These are phyloP conservation scores for Aspergillus clavatus DNA, from an alignment of 2,329 filamentous ascomycete species.

Conservation along the genomic window DNA sequence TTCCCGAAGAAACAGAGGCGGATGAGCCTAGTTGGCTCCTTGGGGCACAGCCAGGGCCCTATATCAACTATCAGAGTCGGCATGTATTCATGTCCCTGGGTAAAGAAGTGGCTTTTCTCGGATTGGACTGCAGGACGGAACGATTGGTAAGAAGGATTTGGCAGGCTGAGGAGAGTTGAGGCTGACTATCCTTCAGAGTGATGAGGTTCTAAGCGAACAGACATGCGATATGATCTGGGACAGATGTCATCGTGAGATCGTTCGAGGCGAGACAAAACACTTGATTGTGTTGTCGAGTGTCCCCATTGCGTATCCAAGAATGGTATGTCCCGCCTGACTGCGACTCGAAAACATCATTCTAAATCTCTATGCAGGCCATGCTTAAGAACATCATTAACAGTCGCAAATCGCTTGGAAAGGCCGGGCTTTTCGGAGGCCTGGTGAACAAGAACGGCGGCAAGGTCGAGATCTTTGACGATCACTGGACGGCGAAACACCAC, in stretches of 20 bases:
- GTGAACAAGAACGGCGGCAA: slow-evolving; percentile 88
- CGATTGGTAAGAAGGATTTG: slow-evolving; percentile 52
- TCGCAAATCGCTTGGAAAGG: slow-evolving; percentile 77
- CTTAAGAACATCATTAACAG: slow-evolving; percentile 72
- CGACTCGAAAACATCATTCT: slow-evolving; percentile 28
- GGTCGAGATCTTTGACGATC: slow-evolving; percentile 88
- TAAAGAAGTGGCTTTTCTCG: slow-evolving; percentile 72
- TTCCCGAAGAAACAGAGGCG: slow-evolving; percentile 71
- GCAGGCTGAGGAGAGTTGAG: not conserved
- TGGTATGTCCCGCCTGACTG: slow-evolving; percentile 50
- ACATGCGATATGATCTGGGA: slow-evolving; percentile 87
- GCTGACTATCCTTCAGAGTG: slow-evolving; percentile 44
- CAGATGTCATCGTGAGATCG: slow-evolving; percentile 74
- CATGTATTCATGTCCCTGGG: slow-evolving; percentile 84
- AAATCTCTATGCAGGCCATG: slow-evolving; percentile 52
- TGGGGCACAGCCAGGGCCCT: slow-evolving; percentile 74
- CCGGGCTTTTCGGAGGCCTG: slow-evolving; percentile 71
- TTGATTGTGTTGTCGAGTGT: slow-evolving; percentile 82
- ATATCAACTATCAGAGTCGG: slow-evolving; percentile 79
- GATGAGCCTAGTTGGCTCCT: slow-evolving; percentile 90
- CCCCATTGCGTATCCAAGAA: slow-evolving; percentile 72
- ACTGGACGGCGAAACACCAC: slow-evolving; percentile 95
- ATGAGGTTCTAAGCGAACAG: slow-evolving; percentile 72
- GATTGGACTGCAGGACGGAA: slow-evolving; percentile 87
- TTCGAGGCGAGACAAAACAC: slow-evolving; percentile 81